Percentiles rank a stretch among this genome's conserved stretches.
phyloP scores from a whole-genome alignment of 2,329 filamentous ascomycete genomes.

The Metarhizium humberi region DNA sequence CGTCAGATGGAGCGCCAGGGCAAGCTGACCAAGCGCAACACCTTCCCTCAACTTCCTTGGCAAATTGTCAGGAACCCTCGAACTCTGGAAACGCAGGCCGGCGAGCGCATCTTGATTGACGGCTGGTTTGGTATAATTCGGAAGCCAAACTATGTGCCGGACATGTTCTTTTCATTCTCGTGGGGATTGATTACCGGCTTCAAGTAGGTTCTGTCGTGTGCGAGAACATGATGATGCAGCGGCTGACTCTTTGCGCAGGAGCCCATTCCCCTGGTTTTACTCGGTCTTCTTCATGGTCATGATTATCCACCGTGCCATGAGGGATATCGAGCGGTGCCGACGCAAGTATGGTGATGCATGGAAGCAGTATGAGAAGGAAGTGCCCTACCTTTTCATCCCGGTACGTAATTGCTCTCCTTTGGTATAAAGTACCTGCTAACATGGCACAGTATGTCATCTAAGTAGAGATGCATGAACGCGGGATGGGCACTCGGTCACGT shows the following conservation, averaged over 20 bases:
- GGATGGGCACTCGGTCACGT: no score
- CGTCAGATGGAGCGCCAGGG: conserved; percentile 63
- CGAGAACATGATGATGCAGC: neutral
- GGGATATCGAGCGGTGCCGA: conserved; percentile 69
- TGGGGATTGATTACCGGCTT: conserved; percentile 42
- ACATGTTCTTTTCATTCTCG: conserved; percentile 35
- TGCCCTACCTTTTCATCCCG: conserved; percentile 77
- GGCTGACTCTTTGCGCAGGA: conserved; percentile 21
- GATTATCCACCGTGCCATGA: conserved; percentile 67
- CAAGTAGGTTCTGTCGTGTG: conserved; percentile 15
- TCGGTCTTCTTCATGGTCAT: conserved; percentile 70
- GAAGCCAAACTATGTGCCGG: conserved; percentile 43
- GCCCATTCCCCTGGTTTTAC: conserved; percentile 85
- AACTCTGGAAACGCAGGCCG: conserved; percentile 56
- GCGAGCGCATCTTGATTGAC: conserved; percentile 68
- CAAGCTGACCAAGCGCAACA: conserved; percentile 56
- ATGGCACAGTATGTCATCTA: neutral
- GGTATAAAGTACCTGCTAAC: neutral
- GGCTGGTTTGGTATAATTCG: conserved; percentile 73
- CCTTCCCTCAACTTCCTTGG: conserved; percentile 87
- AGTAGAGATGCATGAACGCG: neutral
- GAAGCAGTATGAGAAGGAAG: conserved; percentile 65
- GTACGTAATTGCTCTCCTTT: conserved; percentile 20
- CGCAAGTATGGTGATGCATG: conserved; percentile 74
- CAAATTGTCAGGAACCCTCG: conserved; percentile 71